Conservation (phyloP, 306 rosid genomes). For the Acmispon strigosus region DNA sequence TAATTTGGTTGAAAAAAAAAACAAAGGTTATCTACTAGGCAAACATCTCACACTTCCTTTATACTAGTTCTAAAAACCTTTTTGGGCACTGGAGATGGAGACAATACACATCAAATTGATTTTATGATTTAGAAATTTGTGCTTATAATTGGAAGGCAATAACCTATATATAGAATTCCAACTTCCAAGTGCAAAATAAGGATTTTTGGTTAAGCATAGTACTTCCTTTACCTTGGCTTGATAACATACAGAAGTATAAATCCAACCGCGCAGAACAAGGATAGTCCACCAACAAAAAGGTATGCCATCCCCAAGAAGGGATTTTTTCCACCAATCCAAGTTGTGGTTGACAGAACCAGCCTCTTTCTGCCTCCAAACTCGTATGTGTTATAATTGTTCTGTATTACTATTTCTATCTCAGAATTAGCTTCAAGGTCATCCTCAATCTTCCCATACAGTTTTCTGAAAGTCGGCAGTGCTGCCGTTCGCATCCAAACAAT, state of each 20-base stretch:
- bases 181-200: neutral
- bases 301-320: constrained; percentile 66
- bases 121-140: neutral
- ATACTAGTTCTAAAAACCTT: too few species aligned
- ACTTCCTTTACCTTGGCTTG: constrained; percentile 62
- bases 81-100: neutral
- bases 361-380: constrained; percentile 64
- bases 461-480: constrained; percentile 77
- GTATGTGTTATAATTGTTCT: constrained; percentile 82
- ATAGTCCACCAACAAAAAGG: constrained; percentile 57
- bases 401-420: constrained; percentile 39
- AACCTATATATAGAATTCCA: neutral
- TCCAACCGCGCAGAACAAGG: constrained; percentile 44
- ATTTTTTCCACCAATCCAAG: constrained; percentile 86
- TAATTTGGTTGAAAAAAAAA: neutral
- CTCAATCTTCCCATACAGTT: constrained; percentile 78
- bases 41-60: too few species aligned
- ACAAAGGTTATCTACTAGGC: too few species aligned
- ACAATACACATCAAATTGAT: neutral
- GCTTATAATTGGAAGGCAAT: neutral
- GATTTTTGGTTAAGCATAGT: neutral
- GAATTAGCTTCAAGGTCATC: constrained; percentile 58
- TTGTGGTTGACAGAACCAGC: constrained; percentile 71
- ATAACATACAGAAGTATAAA: constrained; percentile 66
- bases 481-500: constrained; percentile 97